Percentiles rank a stretch among this genome's conserved stretches.
phyloP scores from a whole-genome alignment of 2,329 filamentous ascomycete species.

The Neoscytalidium dimidiatum region DNA sequence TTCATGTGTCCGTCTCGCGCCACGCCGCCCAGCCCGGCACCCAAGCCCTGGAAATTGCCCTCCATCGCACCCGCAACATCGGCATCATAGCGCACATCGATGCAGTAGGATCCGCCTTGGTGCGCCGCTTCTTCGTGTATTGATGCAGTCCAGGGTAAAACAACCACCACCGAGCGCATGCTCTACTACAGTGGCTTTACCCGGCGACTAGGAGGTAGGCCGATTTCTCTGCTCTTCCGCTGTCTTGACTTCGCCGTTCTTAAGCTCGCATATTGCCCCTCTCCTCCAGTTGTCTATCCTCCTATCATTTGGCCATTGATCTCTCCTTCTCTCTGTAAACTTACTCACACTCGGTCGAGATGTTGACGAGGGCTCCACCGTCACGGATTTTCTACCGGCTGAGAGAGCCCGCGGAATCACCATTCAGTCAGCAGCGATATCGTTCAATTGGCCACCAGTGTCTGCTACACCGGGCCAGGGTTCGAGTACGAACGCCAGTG shows the following conservation, averaged over 20 bases:
- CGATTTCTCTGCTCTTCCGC: not conserved
- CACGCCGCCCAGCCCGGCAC: constrained; percentile 22
- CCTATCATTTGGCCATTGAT: not conserved
- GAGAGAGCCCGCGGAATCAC: constrained; percentile 93
- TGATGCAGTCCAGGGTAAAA: constrained; percentile 68
- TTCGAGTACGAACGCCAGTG: constrained; percentile 10
- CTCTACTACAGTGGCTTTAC: constrained; percentile 94
- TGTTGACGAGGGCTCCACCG: constrained; percentile 94
- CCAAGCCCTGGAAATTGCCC: constrained; percentile 23
- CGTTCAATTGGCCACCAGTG: constrained; percentile 83
- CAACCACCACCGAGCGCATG: constrained; percentile 98
- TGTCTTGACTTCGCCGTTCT: too few relatives aligned
- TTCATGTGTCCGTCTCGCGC: not conserved
- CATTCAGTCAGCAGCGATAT: constrained; percentile 95
- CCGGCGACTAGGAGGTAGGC: constrained; percentile 71
- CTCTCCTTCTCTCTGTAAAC: not conserved
- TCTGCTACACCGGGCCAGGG: constrained; percentile 25
- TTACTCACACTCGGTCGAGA: constrained; percentile 49
- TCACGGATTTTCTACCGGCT: constrained; percentile 93
- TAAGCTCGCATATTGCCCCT: too few relatives aligned
- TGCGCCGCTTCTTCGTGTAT: not conserved
- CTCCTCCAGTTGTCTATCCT: constrained; percentile 3
- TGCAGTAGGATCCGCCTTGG: constrained; percentile 58
- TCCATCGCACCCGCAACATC: constrained; percentile 81
- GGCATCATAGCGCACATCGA: constrained; percentile 99